Evolutionary conservation across 345 rosid genomes (phyloP).

Genomic region (Salix exigua): DNA sequence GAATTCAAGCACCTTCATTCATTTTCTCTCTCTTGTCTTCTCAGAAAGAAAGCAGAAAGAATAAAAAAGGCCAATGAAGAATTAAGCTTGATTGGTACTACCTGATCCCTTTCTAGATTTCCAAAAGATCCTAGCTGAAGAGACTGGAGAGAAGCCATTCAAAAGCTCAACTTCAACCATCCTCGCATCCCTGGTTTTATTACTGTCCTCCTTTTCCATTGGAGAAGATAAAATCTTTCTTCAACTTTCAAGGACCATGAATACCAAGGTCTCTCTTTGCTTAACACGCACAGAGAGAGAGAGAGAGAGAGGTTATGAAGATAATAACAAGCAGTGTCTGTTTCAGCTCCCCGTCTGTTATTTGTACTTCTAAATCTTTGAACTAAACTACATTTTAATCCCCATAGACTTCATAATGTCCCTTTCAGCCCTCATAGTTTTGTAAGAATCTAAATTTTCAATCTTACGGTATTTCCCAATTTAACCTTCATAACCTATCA

Average conservation of each 20-base stretch:
- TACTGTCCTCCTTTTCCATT: conserved; percentile 31
- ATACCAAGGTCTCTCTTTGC: neutral
- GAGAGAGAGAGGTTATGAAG: neutral
- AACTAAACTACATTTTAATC: neutral
- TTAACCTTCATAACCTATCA: no score
- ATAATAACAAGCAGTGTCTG: no score
- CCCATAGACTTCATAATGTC: neutral
- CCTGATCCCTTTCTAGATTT: conserved; percentile 80
- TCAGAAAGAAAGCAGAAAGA: neutral
- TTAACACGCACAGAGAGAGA: neutral
- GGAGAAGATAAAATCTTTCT: neutral
- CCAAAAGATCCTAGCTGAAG: conserved; percentile 68
- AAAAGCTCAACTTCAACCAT: conserved; percentile 37
- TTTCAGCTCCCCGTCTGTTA: neutral
- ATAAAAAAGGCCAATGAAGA: neutral
- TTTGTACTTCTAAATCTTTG: neutral
- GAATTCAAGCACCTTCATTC: neutral
- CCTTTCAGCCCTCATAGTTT: neutral
- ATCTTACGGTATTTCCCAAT: neutral
- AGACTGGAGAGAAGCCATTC: conserved; percentile 67
- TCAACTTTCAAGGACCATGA: neutral
- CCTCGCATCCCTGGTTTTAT: conserved; percentile 2
- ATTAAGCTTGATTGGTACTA: neutral
- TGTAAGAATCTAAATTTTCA: neutral
- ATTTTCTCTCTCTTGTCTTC: neutral